Base-by-base conservation (phyloP, 495 filamentous ascomycete genomes). In the Xylaria telfairii region DNA sequence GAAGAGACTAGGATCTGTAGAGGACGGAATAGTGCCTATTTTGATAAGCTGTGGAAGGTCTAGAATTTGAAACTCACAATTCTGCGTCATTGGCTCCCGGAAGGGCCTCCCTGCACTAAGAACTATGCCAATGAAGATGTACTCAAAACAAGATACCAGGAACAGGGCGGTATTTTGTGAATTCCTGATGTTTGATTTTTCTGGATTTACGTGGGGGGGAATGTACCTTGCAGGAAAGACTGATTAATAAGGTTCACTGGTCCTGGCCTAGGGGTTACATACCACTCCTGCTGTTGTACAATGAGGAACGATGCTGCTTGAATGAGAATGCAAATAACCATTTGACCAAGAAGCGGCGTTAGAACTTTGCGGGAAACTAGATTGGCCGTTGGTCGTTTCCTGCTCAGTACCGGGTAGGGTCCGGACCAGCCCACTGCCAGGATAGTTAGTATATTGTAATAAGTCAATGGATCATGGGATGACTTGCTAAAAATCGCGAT, bases 351-450 rank as follows among this genome's bases (percentile, higher is more conserved):
- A 54, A 99, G 85, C 24, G 96, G 95, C 1, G 90, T 92, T 65
- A 99, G 86, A 37, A 98, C 92, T 80, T 98, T 98, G 34, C 95
- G 89, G 19, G 93, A 97, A 10, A 99, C 95, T 12, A 99, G 88
- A 76, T 93, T 93, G 28, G 96, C 95, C 4, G 93, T 98, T 28
- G 96, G 96, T 57, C 93, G 87, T 78, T 97, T 98, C 47, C 85
- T 88, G 73, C 89, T 90, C 15, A 99, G 89, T 46, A 88, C 82
- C 34, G 92, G 91, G 80, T 90, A 93, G 19, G 96, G 90, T 7
- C 91, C 93, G 34, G 92, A 92, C 96, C 96, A 98, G 68, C 96
- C 94, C 96, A 99, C 91, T 93, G 61, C 51, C 2, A 70, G 8
- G 28, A 41, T 47, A 39, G 61, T 70, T 41, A 74, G 71, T 37